These are phyloP conservation scores for Colletotrichum musae DNA, from an alignment of 2,329 filamentous ascomycete species.

Conservation along the genomic window DNA sequence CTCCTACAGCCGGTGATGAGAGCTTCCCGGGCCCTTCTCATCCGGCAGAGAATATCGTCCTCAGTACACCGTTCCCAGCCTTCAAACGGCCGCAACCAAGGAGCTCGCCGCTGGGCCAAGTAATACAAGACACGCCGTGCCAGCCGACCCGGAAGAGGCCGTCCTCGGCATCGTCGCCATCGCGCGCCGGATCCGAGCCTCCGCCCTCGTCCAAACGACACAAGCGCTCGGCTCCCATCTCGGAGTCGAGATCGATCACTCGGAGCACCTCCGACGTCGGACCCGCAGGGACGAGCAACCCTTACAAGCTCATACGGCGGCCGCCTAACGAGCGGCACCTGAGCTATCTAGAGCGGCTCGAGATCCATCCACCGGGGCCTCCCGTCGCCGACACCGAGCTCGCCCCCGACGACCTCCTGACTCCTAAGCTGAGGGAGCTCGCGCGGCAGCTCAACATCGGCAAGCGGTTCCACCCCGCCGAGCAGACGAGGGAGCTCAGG, in stretches of 20 bases:
- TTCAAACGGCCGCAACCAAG: background rate
- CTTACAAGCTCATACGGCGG: constrained; percentile 43
- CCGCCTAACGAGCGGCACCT: constrained; percentile 41
- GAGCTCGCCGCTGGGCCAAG: constrained; percentile 21
- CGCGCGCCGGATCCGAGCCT: constrained; percentile 52
- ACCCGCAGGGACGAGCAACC: background rate
- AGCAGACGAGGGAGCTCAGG: constrained; percentile 59
- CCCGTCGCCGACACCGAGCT: constrained; percentile 61
- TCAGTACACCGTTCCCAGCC: constrained; percentile 34
- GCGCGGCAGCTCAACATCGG: constrained; percentile 65
- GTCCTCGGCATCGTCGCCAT: constrained; percentile 20
- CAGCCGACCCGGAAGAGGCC: constrained; percentile 23
- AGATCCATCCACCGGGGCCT: constrained; percentile 70
- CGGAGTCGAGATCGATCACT: constrained; percentile 44
- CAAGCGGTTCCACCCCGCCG: constrained; percentile 66
- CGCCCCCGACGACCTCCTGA: constrained; percentile 66
- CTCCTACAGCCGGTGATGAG: constrained; percentile 41
- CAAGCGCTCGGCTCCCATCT: constrained; percentile 36
- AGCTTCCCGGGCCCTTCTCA: background rate
- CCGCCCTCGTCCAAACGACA: constrained; percentile 47
- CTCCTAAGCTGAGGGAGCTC: constrained; percentile 67
- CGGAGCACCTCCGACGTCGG: constrained; percentile 54
- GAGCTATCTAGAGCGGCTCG: constrained; percentile 51
- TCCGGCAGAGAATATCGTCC: constrained; percentile 40
- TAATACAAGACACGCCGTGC: constrained; percentile 36